A percentile compares a stretch with the other conserved stretches of the same genome.
These are phyloP conservation scores for Phytomonas francai DNA, from an alignment of 208 protist genomes.

Conservation along the genomic window DNA sequence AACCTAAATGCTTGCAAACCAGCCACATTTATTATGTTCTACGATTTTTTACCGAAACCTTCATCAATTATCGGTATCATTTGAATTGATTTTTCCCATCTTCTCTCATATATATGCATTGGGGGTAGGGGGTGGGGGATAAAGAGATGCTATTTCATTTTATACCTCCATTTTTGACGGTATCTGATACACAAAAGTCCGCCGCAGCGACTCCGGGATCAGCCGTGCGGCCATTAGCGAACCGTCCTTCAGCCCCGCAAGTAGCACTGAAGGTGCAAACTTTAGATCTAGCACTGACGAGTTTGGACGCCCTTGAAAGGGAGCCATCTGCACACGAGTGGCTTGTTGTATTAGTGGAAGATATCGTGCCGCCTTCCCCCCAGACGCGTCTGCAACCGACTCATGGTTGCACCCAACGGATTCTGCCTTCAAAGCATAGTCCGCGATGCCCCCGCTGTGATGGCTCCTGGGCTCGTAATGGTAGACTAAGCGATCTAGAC, in stretches of 20 bases:
- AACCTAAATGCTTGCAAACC: too few species aligned
- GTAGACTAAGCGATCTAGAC: neutral
- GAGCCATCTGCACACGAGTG: slow-evolving; percentile 32
- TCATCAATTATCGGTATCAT: too few species aligned
- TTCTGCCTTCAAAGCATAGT: neutral
- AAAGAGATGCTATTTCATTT: slow-evolving; percentile 7
- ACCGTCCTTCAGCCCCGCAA: slow-evolving; percentile 67
- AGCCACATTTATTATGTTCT: too few species aligned
- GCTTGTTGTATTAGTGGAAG: slow-evolving; percentile 23
- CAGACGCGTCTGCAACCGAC: slow-evolving; percentile 11
- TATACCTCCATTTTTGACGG: slow-evolving; percentile 1
- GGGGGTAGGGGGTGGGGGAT: too few species aligned
- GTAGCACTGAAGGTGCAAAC: slow-evolving; percentile 78
- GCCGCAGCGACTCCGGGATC: slow-evolving; percentile 31
- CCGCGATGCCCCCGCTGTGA: slow-evolving; percentile 9
- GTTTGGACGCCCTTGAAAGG: slow-evolving; percentile 12
- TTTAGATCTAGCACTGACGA: slow-evolving; percentile 43
- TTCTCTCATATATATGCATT: too few species aligned
- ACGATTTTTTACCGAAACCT: too few species aligned
- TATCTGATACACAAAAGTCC: slow-evolving; percentile 8
- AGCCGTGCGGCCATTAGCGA: slow-evolving; percentile 65
- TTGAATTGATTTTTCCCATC: too few species aligned
- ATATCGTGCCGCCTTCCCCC: neutral
- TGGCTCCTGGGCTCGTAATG: slow-evolving; percentile 4
- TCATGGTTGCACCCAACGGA: too few species aligned